Evolutionary conservation across 768 basidiomycete genomes (phyloP), one percentile per base, ranked within the genome.

Genomic region (Lactarius evosmus): DNA sequence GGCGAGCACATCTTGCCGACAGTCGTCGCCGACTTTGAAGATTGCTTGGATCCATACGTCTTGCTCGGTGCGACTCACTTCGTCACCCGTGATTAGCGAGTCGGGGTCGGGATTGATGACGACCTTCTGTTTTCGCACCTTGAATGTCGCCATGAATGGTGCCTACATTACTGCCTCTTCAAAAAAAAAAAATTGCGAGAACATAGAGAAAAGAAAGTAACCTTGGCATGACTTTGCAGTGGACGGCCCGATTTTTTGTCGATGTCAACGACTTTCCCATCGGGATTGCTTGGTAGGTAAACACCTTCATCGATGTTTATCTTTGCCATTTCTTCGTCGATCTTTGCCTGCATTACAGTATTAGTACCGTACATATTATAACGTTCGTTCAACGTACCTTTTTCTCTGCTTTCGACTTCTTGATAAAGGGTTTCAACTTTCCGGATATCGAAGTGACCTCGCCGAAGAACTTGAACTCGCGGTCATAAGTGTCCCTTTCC

Each of bases 141-240:
- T 97, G 82, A 99, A 99, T 0, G 96, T 98, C 0, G 97, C 97
- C 97, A 99, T 98, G 79, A 99, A 99, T 0, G 97, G 97, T 11
- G 97, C 95, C 95, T 98, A 63, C 34, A 38, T 41, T 60, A 52
- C 40, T 61, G n/a, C 63, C 67, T 51, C 22, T 62, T 36, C 44
- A 58, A 32, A 17, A 29, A 49, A 58, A 32, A 17, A 29, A 36
- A 51, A 7, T 41, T 17, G 58, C 27, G n/a, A 58, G 17, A 33
- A 40, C 30, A 52, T 7, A 30, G 3, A 22, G 17, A 49, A 60
- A 74, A 4, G 17, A 61, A 46, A 57, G n/a, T n/a, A n/a, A 93
- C 95, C 82, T 99, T 99, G 14, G 97, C 97, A 70, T 99, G 97
- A 72, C 92, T 95, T 75, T 99, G 97, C 30, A 99, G 78, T 0